These are phyloP conservation scores for Chlamydomonas sp. DNA, from an alignment of 139 green algal genomes.

Conservation along the genomic window DNA sequence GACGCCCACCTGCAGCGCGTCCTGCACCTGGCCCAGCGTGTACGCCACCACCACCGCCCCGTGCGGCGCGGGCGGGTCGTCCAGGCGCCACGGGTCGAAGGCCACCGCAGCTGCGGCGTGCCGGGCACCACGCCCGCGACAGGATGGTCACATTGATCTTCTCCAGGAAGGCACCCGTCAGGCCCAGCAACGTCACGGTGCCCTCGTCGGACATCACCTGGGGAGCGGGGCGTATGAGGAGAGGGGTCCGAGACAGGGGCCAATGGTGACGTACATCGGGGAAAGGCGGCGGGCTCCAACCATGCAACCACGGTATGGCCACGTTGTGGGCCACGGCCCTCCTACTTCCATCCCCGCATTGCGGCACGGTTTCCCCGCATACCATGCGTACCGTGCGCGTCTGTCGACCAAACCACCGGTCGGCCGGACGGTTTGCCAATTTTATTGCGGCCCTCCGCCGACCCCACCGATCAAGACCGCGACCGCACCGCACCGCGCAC, in stretches of 20 bases:
- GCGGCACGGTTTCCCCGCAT: no score
- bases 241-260: no score
- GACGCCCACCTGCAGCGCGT: neutral
- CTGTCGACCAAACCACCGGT: no score
- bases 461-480: neutral
- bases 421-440: no score
- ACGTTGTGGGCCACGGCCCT: no score
- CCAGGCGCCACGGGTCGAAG: conserved; percentile 1
- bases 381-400: no score
- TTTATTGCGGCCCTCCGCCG: no score
- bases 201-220: neutral
- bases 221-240: neutral
- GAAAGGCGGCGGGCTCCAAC: no score
- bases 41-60: neutral
- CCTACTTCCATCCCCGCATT: no score
- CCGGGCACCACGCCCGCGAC: neutral
- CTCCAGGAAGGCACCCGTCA: conserved; percentile 2
- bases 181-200: neutral
- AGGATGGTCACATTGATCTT: conserved; percentile 6
- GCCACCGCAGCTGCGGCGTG: neutral
- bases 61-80: conserved; percentile 16
- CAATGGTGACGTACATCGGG: neutral
- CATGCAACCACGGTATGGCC: no score
- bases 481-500: neutral
- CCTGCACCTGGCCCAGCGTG: neutral